phyloP scores from a whole-genome alignment of 2,329 filamentous ascomycete genomes.

The Trichoderma harzianum region DNA sequence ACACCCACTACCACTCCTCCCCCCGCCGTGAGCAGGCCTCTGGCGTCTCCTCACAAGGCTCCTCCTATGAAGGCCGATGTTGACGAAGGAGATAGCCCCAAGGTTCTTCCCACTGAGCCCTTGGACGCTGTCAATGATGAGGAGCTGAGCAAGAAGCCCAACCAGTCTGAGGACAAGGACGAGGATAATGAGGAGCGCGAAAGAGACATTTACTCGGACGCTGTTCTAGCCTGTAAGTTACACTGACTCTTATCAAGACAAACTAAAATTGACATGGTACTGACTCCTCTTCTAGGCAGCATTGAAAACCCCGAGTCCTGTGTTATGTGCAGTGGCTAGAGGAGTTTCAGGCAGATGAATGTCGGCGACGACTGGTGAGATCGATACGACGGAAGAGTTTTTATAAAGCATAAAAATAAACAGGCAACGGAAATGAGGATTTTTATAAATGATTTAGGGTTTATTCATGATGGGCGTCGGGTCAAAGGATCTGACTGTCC shows the following conservation, averaged over 20 bases:
- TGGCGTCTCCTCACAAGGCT: conserved; percentile 58
- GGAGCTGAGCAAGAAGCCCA: conserved; percentile 50
- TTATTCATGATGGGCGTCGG: not conserved
- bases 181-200: conserved; percentile 72
- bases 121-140: conserved; percentile 59
- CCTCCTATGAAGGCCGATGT: conserved; percentile 73
- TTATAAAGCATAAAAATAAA: not conserved
- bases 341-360: not conserved
- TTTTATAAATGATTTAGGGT: not conserved
- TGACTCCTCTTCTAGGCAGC: conserved; percentile 59
- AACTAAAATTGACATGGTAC: conserved; percentile 9
- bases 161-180: conserved; percentile 70
- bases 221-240: conserved; percentile 77
- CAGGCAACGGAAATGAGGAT: conserved; percentile 4
- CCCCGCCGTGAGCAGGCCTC: conserved; percentile 41
- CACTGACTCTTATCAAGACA: not conserved
- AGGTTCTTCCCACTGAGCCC: conserved; percentile 71
- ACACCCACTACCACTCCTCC: conserved; percentile 67
- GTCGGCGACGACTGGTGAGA: conserved; percentile 31
- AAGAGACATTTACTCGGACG: conserved; percentile 91
- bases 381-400: conserved; percentile 24
- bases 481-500: not conserved
- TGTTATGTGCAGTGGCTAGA: conserved; percentile 93
- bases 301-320: conserved; percentile 96
- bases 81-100: conserved; percentile 75